A percentile compares a stretch with the other conserved stretches of the same genome.
Evolutionary conservation across 1,284 basidiomycete species (phyloP).

Genomic region (Sporisorium iseilematis-ciliati): DNA sequence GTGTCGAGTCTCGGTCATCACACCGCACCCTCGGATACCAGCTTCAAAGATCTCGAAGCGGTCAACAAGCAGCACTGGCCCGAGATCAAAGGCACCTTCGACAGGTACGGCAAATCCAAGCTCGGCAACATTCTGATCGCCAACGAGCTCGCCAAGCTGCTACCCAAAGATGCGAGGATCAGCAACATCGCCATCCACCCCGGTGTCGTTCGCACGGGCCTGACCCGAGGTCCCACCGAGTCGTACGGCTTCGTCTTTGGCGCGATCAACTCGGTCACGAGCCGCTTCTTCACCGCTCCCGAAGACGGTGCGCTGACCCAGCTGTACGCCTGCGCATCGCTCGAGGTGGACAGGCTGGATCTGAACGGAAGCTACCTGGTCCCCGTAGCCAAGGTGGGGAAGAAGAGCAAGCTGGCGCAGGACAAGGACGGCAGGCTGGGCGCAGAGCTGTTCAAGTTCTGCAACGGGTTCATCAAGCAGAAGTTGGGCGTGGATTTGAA

Average conservation of each 20-base stretch:
- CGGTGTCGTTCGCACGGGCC: conserved; percentile 39
- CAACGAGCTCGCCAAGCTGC: conserved; percentile 40
- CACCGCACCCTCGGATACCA: conserved; percentile 16
- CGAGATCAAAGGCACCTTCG: conserved; percentile 46
- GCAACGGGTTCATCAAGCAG: conserved; percentile 43
- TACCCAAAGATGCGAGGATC: conserved; percentile 39
- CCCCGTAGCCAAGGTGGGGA: conserved; percentile 58
- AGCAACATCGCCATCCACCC: conserved; percentile 50
- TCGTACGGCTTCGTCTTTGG: conserved; percentile 51
- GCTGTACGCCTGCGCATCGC: conserved; percentile 65
- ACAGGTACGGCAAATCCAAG: conserved; percentile 55
- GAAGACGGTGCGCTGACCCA: conserved; percentile 65
- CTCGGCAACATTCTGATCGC: conserved; percentile 57
- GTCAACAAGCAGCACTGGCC: conserved; percentile 55
- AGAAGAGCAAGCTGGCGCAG: conserved; percentile 38
- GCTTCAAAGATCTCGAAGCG: conserved; percentile 46
- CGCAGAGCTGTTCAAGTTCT: conserved; percentile 46
- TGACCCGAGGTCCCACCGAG: conserved; percentile 24
- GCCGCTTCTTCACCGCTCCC: conserved; percentile 45
- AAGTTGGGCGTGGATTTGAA: conserved; percentile 43
- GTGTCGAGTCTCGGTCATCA: conserved; percentile 52
- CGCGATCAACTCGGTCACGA: conserved; percentile 16
- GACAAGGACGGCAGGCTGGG: conserved; percentile 47
- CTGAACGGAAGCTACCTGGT: conserved; percentile 62
- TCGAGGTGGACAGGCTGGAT: conserved; percentile 59